Percentiles rank a stretch among this genome's conserved stretches.
Evolutionary conservation across 2,329 filamentous ascomycete species (phyloP).

Genomic region (Nothomitra cinnamomea): DNA sequence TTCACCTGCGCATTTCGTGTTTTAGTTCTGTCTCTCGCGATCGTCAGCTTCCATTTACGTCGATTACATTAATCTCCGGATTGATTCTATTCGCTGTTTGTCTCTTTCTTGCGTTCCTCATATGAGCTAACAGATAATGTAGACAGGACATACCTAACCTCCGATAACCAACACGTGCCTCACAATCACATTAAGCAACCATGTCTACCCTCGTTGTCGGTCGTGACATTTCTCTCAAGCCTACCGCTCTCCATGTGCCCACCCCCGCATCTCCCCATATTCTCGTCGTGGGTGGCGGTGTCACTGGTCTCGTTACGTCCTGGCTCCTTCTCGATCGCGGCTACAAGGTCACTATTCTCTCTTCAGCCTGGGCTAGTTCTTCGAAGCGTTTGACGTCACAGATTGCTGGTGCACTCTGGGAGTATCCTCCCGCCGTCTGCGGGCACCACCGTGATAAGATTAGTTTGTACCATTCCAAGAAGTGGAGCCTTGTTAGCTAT

Average conservation of each 20-base stretch:
- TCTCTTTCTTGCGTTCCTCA: too few relatives aligned
- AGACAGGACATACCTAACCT: too few relatives aligned
- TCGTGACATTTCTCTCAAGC: neutral
- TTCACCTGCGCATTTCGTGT: too few relatives aligned
- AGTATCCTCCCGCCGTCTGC: slow-evolving; percentile 29
- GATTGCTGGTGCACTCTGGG: slow-evolving; percentile 31
- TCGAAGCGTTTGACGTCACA: slow-evolving; percentile 28
- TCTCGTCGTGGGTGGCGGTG: slow-evolving; percentile 24
- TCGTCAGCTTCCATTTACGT: too few relatives aligned
- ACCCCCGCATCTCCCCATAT: slow-evolving; percentile 10
- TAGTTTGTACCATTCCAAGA: slow-evolving; percentile 24
- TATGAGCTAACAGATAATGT: too few relatives aligned
- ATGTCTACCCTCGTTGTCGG: neutral
- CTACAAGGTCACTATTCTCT: slow-evolving; percentile 28
- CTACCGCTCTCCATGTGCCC: neutral
- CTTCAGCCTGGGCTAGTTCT: slow-evolving; percentile 25
- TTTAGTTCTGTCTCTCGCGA: too few relatives aligned
- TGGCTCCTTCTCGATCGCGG: slow-evolving; percentile 29
- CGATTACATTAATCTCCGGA: too few relatives aligned
- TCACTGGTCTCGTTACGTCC: slow-evolving; percentile 24
- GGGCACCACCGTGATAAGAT: slow-evolving; percentile 26
- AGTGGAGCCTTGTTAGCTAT: slow-evolving; percentile 27
- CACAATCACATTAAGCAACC: too few relatives aligned
- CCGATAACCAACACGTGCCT: too few relatives aligned
- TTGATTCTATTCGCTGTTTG: too few relatives aligned